These are phyloP conservation scores for Penicillium pulvis DNA, from an alignment of 495 filamentous ascomycete species.

Conservation along the genomic window DNA sequence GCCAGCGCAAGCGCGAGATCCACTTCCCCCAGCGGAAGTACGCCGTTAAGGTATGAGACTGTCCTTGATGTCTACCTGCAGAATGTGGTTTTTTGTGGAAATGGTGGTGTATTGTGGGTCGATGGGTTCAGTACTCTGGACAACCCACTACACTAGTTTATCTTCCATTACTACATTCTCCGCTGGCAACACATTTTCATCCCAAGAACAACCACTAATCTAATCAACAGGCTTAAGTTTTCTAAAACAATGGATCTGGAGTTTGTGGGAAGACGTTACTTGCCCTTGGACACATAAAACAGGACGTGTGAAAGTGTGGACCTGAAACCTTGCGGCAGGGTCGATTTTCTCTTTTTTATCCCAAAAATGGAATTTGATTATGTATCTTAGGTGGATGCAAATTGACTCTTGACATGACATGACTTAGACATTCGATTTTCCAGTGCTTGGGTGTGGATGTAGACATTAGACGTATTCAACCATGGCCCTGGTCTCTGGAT, in stretches of 20 bases:
- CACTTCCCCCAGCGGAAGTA: slow-evolving; percentile 99
- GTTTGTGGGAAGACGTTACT: slow-evolving; percentile 40
- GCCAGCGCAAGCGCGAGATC: slow-evolving; percentile 87
- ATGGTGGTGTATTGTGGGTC: background rate
- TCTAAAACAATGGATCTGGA: slow-evolving; percentile 44
- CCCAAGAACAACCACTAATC: background rate
- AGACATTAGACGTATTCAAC: slow-evolving; percentile 1
- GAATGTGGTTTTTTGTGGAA: background rate
- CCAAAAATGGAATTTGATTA: slow-evolving; percentile 43
- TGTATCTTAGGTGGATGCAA: slow-evolving; percentile 52
- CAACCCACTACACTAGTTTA: background rate
- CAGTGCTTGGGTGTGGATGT: background rate
- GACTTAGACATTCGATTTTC: slow-evolving; percentile 14
- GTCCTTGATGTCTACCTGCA: background rate
- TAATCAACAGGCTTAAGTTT: slow-evolving; percentile 43
- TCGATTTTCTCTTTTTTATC: slow-evolving; percentile 45
- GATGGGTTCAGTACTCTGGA: background rate
- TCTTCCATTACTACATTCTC: background rate
- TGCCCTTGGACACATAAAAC: slow-evolving; percentile 35
- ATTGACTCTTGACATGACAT: slow-evolving; percentile 50
- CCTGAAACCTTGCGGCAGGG: slow-evolving; percentile 37
- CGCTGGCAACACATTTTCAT: background rate
- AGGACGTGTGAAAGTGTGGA: slow-evolving; percentile 40
- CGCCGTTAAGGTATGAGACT: slow-evolving; percentile 84
- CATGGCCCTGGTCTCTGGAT: background rate